These are phyloP conservation scores for Breynia disticha DNA, from an alignment of 441 rosid species.

Conservation along the genomic window DNA sequence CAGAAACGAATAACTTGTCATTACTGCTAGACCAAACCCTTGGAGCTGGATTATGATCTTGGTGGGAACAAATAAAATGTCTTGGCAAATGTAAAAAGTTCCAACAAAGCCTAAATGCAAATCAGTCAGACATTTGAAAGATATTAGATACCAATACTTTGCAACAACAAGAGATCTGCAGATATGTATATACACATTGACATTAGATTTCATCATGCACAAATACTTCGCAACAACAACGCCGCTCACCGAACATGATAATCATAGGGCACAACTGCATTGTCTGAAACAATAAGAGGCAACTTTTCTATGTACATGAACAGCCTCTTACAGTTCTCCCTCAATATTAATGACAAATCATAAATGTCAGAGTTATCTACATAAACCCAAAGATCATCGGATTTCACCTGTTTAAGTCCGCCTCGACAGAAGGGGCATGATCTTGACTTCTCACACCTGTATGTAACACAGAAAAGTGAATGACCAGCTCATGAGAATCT, in stretches of 20 bases:
- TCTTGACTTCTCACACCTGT: slow-evolving; percentile 64
- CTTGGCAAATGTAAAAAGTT: too few species aligned
- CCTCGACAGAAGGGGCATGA: slow-evolving; percentile 91
- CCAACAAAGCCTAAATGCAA: too few species aligned
- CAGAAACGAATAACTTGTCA: too few species aligned
- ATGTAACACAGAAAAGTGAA: slow-evolving; percentile 7
- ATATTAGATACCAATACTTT: too few species aligned
- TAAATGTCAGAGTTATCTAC: slow-evolving; percentile 35
- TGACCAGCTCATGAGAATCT: neutral
- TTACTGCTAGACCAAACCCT: too few species aligned
- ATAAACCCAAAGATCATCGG: slow-evolving; percentile 76
- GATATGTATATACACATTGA: too few species aligned
- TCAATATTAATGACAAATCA: slow-evolving; percentile 35
- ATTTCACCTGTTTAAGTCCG: slow-evolving; percentile 57
- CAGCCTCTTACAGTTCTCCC: slow-evolving; percentile 54
- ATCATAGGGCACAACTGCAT: slow-evolving; percentile 33
- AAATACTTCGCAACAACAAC: neutral
- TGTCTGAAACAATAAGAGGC: slow-evolving; percentile 65
- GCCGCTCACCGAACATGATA: slow-evolving; percentile 33
- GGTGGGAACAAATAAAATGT: too few species aligned
- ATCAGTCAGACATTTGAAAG: too few species aligned
- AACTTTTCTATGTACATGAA: slow-evolving; percentile 59
- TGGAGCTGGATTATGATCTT: too few species aligned
- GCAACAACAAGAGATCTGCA: too few species aligned
- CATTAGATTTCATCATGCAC: too few species aligned